These are phyloP conservation scores for Auricularia cornea DNA, from an alignment of 768 basidiomycete genomes.

Conservation along the genomic window DNA sequence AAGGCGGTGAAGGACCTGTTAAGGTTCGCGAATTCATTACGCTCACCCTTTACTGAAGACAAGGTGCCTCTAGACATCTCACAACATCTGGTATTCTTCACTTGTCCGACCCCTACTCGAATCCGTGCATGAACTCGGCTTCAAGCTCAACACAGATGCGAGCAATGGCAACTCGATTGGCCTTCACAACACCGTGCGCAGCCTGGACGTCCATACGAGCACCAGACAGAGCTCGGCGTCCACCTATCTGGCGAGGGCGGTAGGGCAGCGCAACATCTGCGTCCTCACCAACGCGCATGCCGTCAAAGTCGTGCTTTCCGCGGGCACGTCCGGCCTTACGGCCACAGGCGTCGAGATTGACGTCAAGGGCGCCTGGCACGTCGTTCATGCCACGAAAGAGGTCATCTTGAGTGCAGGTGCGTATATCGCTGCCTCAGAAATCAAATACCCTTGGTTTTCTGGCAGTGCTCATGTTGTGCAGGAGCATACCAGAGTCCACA, in stretches of 20 bases:
- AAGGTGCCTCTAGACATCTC: slow-evolving; percentile 1
- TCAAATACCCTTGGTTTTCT: too few species aligned
- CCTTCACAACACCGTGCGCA: slow-evolving; percentile 3
- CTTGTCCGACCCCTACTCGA: neutral
- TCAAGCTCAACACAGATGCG: neutral
- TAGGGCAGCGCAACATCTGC: slow-evolving; percentile 28
- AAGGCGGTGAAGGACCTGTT: neutral
- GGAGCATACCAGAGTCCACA: slow-evolving; percentile 17
- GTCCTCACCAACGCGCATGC: slow-evolving; percentile 35
- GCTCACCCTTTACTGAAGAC: too few species aligned
- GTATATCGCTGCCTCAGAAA: slow-evolving; percentile 3
- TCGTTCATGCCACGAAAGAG: slow-evolving; percentile 30
- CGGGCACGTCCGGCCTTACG: slow-evolving; percentile 6
- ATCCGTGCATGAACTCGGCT: neutral
- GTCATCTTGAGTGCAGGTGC: slow-evolving; percentile 20
- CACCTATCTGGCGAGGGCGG: slow-evolving; percentile 6
- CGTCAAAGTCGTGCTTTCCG: slow-evolving; percentile 26
- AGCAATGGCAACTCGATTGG: slow-evolving; percentile 4
- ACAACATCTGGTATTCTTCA: slow-evolving; percentile 6
- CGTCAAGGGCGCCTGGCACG: slow-evolving; percentile 16
- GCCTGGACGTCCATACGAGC: neutral
- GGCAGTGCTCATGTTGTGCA: too few species aligned
- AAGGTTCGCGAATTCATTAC: neutral
- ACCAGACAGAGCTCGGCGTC: neutral
- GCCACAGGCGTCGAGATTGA: slow-evolving; percentile 32